These are phyloP conservation scores for Umbelopsis sp. DNA, from an alignment of 371 early-diverging fungal genomes.

Conservation along the genomic window DNA sequence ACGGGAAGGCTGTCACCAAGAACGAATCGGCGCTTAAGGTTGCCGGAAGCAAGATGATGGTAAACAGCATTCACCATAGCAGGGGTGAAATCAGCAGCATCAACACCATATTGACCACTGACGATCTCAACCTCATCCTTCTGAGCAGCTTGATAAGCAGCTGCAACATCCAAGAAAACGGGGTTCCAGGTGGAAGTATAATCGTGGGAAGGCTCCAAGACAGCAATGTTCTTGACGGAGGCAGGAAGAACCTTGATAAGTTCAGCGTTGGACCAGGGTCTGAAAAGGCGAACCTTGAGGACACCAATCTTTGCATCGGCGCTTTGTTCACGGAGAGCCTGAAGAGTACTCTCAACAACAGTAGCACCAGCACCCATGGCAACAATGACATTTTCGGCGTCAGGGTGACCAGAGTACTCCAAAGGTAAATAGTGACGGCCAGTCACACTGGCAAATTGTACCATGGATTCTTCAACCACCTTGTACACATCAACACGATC, in stretches of 20 bases:
- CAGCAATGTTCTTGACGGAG: constrained; percentile 61
- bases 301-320: constrained; percentile 53
- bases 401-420: constrained; percentile 55
- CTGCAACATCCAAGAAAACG: constrained; percentile 76
- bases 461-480: constrained; percentile 42
- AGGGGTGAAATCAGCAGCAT: constrained; percentile 42
- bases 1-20: constrained; percentile 30
- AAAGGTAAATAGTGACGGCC: constrained; percentile 56
- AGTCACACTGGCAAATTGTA: constrained; percentile 40
- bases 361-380: constrained; percentile 67
- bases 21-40: constrained; percentile 40
- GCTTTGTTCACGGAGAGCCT: constrained; percentile 25
- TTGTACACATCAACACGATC: constrained; percentile 30
- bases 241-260: constrained; percentile 59
- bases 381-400: constrained; percentile 62
- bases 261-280: constrained; percentile 67
- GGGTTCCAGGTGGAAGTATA: constrained; percentile 74
- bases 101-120: constrained; percentile 61
- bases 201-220: constrained; percentile 72
- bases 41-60: constrained; percentile 30
- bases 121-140: constrained; percentile 48
- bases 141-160: constrained; percentile 63
- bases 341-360: constrained; percentile 46
- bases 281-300: constrained; percentile 65
- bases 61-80: constrained; percentile 54